phyloP scores from a whole-genome alignment of 2,329 filamentous ascomycete genomes.

The Fusarium coffeatum region DNA sequence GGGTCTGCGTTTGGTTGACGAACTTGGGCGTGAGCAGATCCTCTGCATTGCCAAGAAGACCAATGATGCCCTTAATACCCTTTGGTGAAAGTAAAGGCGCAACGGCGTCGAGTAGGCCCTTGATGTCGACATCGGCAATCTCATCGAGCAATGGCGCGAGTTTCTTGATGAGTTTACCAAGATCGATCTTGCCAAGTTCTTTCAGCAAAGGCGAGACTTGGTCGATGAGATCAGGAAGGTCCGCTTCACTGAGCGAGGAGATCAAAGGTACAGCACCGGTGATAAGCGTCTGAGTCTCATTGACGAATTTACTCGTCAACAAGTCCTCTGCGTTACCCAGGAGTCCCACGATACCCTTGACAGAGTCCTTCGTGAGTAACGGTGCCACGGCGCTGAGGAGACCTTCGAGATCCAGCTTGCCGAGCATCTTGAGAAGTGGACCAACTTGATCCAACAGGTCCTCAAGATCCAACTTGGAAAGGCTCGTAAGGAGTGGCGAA shows the following conservation, averaged over 20 bases:
- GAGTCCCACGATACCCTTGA: conserved; percentile 50
- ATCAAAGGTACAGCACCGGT: conserved; percentile 46
- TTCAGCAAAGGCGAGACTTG: conserved; percentile 49
- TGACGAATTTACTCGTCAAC: conserved; percentile 46
- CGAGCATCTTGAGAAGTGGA: conserved; percentile 51
- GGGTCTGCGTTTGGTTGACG: conserved; percentile 47
- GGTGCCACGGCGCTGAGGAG: conserved; percentile 46
- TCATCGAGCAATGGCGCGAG: conserved; percentile 48
- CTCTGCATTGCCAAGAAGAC: conserved; percentile 52
- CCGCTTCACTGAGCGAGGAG: conserved; percentile 30
- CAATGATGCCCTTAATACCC: conserved; percentile 51
- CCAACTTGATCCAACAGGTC: conserved; percentile 49
- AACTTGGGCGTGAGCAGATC: conserved; percentile 48
- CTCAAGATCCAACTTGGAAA: conserved; percentile 51
- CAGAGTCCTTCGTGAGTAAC: conserved; percentile 44
- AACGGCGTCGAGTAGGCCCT: conserved; percentile 49
- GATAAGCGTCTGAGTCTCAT: conserved; percentile 46
- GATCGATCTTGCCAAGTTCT: conserved; percentile 48
- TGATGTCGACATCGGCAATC: conserved; percentile 49
- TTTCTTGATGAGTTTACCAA: conserved; percentile 47
- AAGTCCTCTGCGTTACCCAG: conserved; percentile 48
- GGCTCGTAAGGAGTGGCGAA: conserved; percentile 49
- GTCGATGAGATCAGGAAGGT: conserved; percentile 45
- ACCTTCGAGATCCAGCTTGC: conserved; percentile 48
- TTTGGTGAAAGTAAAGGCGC: conserved; percentile 51